Base-by-base conservation (phyloP, 306 rosid species). In the Calophaca sinica region DNA sequence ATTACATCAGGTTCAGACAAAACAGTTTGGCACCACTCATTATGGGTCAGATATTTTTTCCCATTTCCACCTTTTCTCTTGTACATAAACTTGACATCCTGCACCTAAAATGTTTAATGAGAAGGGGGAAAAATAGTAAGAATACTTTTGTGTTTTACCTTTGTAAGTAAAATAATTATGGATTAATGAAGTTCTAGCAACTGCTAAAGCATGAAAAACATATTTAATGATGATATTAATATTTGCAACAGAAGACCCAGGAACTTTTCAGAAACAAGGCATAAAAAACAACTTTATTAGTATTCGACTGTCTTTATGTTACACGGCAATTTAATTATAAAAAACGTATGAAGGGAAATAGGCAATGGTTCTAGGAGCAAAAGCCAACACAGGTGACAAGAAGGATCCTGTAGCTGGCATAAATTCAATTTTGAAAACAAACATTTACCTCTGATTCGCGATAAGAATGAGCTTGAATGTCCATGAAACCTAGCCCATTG, bases 21-120 rank as follows among this genome's bases (percentile, higher is more conserved):
- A 80, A 92, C 98, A 9, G 94, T 84, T 66, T 87, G 96, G 80
- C 94, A 87, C 98, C 98, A 92, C 35, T 90, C 89, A 59, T 41
- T 50, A 58, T 92, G 94, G 57, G 87, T 63, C 36, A 86, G 76
- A 46, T 45, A 9, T 57, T 77, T 90, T 67, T 74, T 67, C 81
- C 83, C 66, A 84, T 60, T 84, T 58, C 98, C 98, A 60, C 98
- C 98, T 84, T 90, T 92, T 82, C 98, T 87, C 84, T 78, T 88
- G 88, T 89, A 76, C 54, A 85, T 74, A 79, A 87, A 90, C 72
- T 88, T 88, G 72, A 85, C 84, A 80, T 88, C 96, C 79, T 89
- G 96, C 69, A 74, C 75, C 98, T 92, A 82, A 62, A 87, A 73
- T 66, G 60, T 70, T 59, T 12, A 57, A 71, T 9, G 33, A 71